Percentiles rank a stretch among this genome's conserved stretches.
phyloP scores from a whole-genome alignment of 148 eudicot genomes.

The Fagopyrum esculentum region DNA sequence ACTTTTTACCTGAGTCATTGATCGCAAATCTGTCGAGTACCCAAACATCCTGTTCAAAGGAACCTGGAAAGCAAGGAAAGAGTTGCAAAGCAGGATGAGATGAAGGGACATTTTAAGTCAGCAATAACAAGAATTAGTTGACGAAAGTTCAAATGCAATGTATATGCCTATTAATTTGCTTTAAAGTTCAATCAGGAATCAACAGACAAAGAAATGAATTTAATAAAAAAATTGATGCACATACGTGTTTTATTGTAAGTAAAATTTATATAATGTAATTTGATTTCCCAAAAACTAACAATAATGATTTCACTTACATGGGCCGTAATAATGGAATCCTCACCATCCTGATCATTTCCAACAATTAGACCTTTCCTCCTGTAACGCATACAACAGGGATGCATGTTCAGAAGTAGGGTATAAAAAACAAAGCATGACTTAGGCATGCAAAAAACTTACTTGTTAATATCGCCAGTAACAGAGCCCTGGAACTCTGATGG shows the following conservation, averaged over 20 bases:
- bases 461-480: constrained; percentile 90
- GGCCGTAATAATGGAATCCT: constrained; percentile 74
- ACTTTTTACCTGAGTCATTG: constrained; percentile 78
- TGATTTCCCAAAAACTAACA: not conserved
- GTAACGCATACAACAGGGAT: constrained; percentile 4
- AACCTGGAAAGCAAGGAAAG: constrained; percentile 38
- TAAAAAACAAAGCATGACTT: not conserved
- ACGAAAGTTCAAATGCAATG: not conserved
- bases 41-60: constrained; percentile 96
- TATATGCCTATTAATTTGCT: not conserved
- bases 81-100: not conserved
- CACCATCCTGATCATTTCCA: constrained; percentile 94
- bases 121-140: not conserved
- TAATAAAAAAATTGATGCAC: not conserved
- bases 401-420: constrained; percentile 12
- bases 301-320: constrained; percentile 42
- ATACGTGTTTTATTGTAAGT: not conserved
- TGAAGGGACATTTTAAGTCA: not conserved
- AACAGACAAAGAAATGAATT: not conserved
- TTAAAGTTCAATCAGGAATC: not conserved
- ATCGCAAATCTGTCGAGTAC: constrained; percentile 79
- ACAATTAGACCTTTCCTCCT: constrained; percentile 96
- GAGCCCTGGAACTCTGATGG: constrained; percentile 93
- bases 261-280: not conserved
- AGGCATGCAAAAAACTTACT: constrained; percentile 32